These are phyloP conservation scores for Hypoxylon sp. DNA, from an alignment of 2,329 filamentous ascomycete genomes.

Conservation along the genomic window DNA sequence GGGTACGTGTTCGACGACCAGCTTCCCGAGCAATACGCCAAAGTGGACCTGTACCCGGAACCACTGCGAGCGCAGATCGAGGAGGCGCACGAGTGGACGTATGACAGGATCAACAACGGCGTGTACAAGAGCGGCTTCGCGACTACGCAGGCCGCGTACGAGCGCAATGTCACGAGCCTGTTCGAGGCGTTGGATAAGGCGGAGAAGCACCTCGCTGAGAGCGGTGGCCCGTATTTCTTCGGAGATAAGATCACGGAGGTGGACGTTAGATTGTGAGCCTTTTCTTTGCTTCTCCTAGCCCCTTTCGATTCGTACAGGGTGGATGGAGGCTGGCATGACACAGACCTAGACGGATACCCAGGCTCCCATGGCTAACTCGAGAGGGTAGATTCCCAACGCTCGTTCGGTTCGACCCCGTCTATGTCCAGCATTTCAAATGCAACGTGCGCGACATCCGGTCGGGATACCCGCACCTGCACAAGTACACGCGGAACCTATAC, in stretches of 20 bases:
- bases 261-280: constrained; percentile 76
- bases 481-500: constrained; percentile 86
- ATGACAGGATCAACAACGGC: constrained; percentile 78
- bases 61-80: constrained; percentile 78
- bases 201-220: constrained; percentile 73
- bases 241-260: constrained; percentile 82
- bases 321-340: not conserved
- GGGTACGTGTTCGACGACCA: constrained; percentile 83
- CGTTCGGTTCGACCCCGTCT: constrained; percentile 67
- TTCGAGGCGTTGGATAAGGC: constrained; percentile 83
- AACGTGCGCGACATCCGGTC: constrained; percentile 87
- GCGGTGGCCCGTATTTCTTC: constrained; percentile 76
- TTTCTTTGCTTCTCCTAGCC: not conserved
- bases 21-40: constrained; percentile 69
- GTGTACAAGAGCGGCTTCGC: constrained; percentile 86
- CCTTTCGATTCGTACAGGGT: not conserved
- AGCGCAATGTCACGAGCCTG: constrained; percentile 75
- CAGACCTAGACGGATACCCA: not conserved
- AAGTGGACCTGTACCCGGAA: constrained; percentile 76
- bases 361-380: constrained; percentile 9
- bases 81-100: constrained; percentile 82
- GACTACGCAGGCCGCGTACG: constrained; percentile 84
- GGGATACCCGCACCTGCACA: constrained; percentile 84
- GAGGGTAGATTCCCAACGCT: constrained; percentile 49
- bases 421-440: constrained; percentile 90